Base-by-base conservation (phyloP, 164 flowering plant genomes). In the Piper longum region DNA sequence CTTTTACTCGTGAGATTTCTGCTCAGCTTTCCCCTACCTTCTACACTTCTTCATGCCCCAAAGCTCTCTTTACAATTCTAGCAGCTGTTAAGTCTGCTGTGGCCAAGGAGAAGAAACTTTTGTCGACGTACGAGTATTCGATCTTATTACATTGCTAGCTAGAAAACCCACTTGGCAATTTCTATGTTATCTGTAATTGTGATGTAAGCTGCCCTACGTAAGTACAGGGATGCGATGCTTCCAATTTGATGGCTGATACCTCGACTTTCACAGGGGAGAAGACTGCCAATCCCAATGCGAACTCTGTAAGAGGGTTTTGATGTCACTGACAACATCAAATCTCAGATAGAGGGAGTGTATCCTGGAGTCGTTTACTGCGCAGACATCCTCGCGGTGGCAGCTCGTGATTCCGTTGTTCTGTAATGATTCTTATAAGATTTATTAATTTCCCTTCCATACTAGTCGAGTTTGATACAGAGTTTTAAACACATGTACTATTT, bases 181-280 rank as follows among this genome's bases (percentile, higher is more conserved):
- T 26, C 36, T 26, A 26, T 26, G 36, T 26, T 1, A 2, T 26
- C 1, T 26, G 36, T 26, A 26, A 26, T 26, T 26, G 36, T 26
- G 36, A 26, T 26, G 36, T 26, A 26, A 26, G 2, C 36, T 26
- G 36, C 36, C 36, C 36, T 26, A 26, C 36, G 36, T 2, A 19
- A 9, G 41, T 40, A 41, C 59, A 81, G 85, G 85, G 83, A 19
- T 81, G 85, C 45, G 85, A 81, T 71, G 85, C 63, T 54, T 77
- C 80, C 0, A 56, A 76, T 7, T 67, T 82, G 19, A 51, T 82
- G 51, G 82, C 77, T 16, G 81, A 79, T 71, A 72, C 78, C 2
- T 42, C 78, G 6, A 64, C 58, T 39, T 71, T 73, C 56, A 77
- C 75, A 0, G 80, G 83, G 26, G 85, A 81, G 70, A 77, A 78